Base-by-base conservation (phyloP, 768 basidiomycete genomes). In the Boletellus emodensis region DNA sequence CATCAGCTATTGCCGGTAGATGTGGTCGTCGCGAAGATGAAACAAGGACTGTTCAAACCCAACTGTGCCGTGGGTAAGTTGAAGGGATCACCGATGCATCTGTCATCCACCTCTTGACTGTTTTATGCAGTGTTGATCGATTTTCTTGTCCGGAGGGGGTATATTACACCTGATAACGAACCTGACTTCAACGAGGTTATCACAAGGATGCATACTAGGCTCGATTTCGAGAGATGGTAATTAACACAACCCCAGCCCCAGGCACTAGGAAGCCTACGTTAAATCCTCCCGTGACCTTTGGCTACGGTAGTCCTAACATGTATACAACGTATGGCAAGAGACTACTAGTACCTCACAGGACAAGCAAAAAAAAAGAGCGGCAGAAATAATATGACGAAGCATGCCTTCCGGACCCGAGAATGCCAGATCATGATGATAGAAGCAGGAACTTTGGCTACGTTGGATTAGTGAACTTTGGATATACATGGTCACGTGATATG, bases 141-240 rank as follows among this genome's bases (percentile, higher is more conserved):
- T 67, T 85, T 97, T 52, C 78, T 98, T 67, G 79, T 97, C 44
- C 81, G 94, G 2, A 84, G 87, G 51, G 94, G 94, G 1, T 76
- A 84, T 53, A 74, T 97, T 45, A 94, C 91, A 0, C 81, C 91
- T 0, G 94, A 95, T 53, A 89, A 85, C 52, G 96, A 98, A 63
- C 83, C 87, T 1, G 75, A 90, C 52, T 94, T 79, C 61, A 70
- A 87, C 68, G 84, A 91, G 64, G 86, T 96, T 37, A 58, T 80
- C 11, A 86, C 85, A 12, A 77, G 83, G 8, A 63, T 92, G n/a
- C 90, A 91, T 60, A 80, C 85, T 11, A 65, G 74, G 34, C 90
- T 89, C 56, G 81, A 83, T 52, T 81, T 80, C 51, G 80, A 82
- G 22, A 69, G 66, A 20, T 86, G 85, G 79, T 60, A 30, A 43